phyloP scores from a whole-genome alignment of 352 stramenopile species.

The Globisporangium yorkense region DNA sequence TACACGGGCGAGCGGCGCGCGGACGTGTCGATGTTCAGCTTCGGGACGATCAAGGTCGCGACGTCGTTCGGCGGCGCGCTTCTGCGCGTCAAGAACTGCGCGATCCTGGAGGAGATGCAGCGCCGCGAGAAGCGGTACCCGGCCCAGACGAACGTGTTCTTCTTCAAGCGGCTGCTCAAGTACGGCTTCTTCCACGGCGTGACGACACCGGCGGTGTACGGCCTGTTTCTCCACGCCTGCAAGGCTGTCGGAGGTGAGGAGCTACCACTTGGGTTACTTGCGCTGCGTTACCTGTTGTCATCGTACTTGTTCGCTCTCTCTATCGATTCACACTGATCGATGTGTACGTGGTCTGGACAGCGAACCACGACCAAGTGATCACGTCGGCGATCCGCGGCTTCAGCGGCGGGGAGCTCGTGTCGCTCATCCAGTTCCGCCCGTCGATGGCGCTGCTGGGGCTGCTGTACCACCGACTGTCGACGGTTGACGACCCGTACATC shows the following conservation, averaged over 20 bases:
- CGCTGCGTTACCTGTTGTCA: neutral
- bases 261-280: neutral
- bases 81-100: conserved; percentile 49
- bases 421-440: conserved; percentile 64
- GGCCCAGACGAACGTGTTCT: conserved; percentile 58
- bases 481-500: conserved; percentile 67
- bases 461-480: conserved; percentile 60
- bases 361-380: conserved; percentile 74
- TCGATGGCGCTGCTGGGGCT: conserved; percentile 74
- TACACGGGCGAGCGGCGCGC: conserved; percentile 57
- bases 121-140: conserved; percentile 61
- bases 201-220: conserved; percentile 65
- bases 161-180: conserved; percentile 73
- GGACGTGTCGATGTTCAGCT: conserved; percentile 85
- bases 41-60: conserved; percentile 84
- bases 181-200: conserved; percentile 67
- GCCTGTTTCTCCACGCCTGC: conserved; percentile 66
- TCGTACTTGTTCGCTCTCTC: neutral
- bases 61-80: conserved; percentile 75
- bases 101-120: conserved; percentile 61
- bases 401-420: conserved; percentile 68
- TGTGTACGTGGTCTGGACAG: conserved; percentile 16
- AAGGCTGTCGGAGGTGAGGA: conserved; percentile 40
- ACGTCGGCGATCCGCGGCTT: conserved; percentile 81
- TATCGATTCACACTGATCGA: neutral